Conservation (phyloP, 805 yeast species). For the Yarrowia sp. region DNA sequence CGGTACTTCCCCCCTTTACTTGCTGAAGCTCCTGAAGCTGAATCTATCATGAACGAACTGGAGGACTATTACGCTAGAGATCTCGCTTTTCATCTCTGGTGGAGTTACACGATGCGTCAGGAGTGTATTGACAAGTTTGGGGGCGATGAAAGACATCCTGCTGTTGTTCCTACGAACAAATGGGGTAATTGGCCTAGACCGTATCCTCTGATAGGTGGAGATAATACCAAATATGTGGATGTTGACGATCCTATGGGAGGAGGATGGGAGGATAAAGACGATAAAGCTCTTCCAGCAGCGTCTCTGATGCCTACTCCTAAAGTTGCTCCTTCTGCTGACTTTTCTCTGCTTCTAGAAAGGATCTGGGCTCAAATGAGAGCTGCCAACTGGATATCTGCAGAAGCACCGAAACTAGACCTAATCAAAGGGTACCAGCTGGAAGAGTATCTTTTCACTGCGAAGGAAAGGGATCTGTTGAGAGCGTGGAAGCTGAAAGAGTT, state of each 20-base stretch:
- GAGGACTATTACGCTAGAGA: not conserved
- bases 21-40: not conserved
- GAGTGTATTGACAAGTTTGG: not conserved
- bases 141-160: not conserved
- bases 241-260: not conserved
- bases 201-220: not conserved
- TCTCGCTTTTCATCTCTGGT: not conserved
- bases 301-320: not conserved
- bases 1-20: too few relatives aligned
- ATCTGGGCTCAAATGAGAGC: not conserved
- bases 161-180: not conserved
- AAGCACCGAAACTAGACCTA: not conserved
- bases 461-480: not conserved
- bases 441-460: not conserved
- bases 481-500: not conserved
- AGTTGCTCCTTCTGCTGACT: not conserved
- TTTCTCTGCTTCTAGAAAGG: not conserved
- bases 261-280: not conserved
- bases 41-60: not conserved
- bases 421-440: not conserved
- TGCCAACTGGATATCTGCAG: not conserved
- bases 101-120: not conserved
- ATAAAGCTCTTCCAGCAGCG: too few relatives aligned
- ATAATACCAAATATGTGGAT: not conserved
- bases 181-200: not conserved